Evolutionary conservation across 257 asterid genomes (phyloP).

Genomic region (Solanum stenotomum): DNA sequence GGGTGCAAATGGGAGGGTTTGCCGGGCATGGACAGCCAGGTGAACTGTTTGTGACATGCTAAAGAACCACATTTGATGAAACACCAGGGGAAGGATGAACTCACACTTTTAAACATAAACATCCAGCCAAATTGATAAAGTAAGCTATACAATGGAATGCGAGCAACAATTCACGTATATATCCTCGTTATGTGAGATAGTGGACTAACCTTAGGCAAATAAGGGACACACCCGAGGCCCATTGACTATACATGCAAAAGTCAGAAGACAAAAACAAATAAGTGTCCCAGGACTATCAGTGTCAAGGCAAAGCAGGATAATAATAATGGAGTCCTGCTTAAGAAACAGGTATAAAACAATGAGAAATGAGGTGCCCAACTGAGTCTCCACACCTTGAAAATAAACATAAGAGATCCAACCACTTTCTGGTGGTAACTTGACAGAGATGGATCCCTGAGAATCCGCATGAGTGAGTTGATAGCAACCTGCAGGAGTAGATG

Average conservation of each 20-base stretch:
- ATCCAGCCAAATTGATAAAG: background rate
- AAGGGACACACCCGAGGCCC: constrained; percentile 98
- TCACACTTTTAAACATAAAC: background rate
- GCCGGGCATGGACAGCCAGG: background rate
- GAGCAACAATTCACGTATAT: background rate
- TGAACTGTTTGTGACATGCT: background rate
- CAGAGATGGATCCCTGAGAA: constrained; percentile 94
- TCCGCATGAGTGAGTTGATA: constrained; percentile 90
- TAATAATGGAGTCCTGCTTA: background rate
- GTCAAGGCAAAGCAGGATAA: background rate
- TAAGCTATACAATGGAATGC: background rate
- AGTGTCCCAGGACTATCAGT: constrained; percentile 1
- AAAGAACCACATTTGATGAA: background rate
- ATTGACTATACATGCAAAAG: constrained; percentile 53
- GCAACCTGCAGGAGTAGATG: constrained; percentile 63
- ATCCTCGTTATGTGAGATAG: background rate
- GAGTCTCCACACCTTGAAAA: constrained; percentile 66
- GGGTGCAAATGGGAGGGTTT: background rate
- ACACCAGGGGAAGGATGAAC: background rate
- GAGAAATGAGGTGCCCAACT: background rate
- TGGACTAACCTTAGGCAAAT: constrained; percentile 92
- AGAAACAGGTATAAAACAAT: background rate
- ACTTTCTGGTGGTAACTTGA: constrained; percentile 96
- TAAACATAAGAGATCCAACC: constrained; percentile 96
- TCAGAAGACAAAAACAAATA: constrained; percentile 1